A percentile compares a stretch with the other conserved stretches of the same genome.
Conservation (phyloP, 1,284 basidiomycete genomes). For the Leccinum ponderosum region DNA sequence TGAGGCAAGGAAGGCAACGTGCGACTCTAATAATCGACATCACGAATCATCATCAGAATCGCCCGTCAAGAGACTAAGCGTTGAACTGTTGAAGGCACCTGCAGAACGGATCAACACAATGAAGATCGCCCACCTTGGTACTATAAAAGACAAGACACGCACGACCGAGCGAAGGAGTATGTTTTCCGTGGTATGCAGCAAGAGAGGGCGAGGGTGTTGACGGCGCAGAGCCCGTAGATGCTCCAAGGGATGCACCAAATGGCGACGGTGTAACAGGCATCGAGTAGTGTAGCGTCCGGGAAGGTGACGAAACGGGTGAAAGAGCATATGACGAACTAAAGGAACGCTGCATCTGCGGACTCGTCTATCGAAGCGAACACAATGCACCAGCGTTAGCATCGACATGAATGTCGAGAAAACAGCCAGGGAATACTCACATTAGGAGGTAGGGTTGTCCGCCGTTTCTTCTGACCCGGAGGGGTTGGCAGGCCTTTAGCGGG, state of each 20-base stretch:
- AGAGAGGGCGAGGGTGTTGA: constrained; percentile 41
- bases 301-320: constrained; percentile 55
- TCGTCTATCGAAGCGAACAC: constrained; percentile 37
- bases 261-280: constrained; percentile 40
- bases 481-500: constrained; percentile 39
- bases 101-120: not conserved
- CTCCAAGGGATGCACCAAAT: constrained; percentile 34
- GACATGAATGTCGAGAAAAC: not conserved
- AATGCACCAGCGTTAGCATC: not conserved
- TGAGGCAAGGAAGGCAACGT: not conserved
- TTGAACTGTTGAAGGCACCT: constrained; percentile 31
- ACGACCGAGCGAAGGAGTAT: constrained; percentile 32
- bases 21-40: constrained; percentile 1
- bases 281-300: constrained; percentile 42
- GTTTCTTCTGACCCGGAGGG: constrained; percentile 40
- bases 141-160: constrained; percentile 5
- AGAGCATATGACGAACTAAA: constrained; percentile 50
- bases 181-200: constrained; percentile 33
- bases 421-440: constrained; percentile 38
- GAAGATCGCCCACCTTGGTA: not conserved
- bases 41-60: constrained; percentile 32
- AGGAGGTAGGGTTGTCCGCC: constrained; percentile 43
- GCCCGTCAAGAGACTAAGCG: constrained; percentile 26
- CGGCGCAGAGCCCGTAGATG: constrained; percentile 37
- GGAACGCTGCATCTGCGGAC: constrained; percentile 55